Evolutionary conservation across 2,329 filamentous ascomycete genomes (phyloP).

Genomic region (Pestalotiopsis sp.): DNA sequence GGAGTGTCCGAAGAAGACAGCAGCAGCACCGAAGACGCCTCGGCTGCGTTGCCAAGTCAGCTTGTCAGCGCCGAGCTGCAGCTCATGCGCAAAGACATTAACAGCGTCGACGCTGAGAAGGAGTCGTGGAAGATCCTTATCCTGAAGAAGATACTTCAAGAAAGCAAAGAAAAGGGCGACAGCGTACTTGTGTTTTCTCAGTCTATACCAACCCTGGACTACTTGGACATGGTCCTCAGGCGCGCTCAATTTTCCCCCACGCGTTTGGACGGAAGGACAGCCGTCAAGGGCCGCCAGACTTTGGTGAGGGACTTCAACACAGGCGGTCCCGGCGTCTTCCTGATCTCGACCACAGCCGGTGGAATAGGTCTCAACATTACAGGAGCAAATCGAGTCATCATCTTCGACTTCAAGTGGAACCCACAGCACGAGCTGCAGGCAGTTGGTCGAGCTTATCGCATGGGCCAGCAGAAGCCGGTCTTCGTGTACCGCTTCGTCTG

Average conservation of each 20-base stretch:
- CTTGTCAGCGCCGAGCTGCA: conserved; percentile 33
- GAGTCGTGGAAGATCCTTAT: conserved; percentile 72
- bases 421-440: conserved; percentile 85
- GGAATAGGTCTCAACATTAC: conserved; percentile 83
- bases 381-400: conserved; percentile 82
- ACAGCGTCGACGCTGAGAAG: conserved; percentile 37
- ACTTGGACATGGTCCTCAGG: conserved; percentile 61
- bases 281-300: conserved; percentile 59
- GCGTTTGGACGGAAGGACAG: conserved; percentile 71
- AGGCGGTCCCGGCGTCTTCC: conserved; percentile 59
- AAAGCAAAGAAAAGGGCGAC: conserved; percentile 64
- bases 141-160: conserved; percentile 69
- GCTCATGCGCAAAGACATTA: conserved; percentile 38
- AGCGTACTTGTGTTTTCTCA: conserved; percentile 83
- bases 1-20: background rate
- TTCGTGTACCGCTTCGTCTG: conserved; percentile 82
- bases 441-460: conserved; percentile 81
- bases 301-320: conserved; percentile 72
- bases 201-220: conserved; percentile 70
- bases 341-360: conserved; percentile 84
- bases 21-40: conserved; percentile 16
- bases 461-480: conserved; percentile 80
- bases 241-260: conserved; percentile 48
- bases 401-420: conserved; percentile 84
- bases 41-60: conserved; percentile 27